Conservation (phyloP, 31 red algal species). For the Asparagopsis taxiformis region DNA sequence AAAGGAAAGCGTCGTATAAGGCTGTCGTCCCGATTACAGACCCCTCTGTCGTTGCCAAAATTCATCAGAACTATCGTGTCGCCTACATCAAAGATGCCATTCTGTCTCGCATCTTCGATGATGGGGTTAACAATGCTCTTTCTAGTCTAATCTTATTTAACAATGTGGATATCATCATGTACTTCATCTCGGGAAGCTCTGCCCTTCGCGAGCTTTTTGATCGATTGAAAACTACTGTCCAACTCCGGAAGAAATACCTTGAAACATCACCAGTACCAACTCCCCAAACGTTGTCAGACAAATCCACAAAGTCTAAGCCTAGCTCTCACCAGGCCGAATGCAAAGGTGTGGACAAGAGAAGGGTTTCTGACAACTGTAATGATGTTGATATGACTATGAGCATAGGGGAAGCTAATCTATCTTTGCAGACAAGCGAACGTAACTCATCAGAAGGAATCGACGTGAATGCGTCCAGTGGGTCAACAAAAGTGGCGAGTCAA, state of each 20-base stretch:
- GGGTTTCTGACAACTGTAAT: neutral
- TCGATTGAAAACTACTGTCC: constrained; percentile 20
- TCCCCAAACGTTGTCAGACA: neutral
- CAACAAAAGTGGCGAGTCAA: neutral
- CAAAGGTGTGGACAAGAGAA: neutral
- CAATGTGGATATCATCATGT: constrained; percentile 70
- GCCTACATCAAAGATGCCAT: constrained; percentile 70
- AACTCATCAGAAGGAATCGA: neutral
- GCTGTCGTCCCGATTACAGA: constrained; percentile 55
- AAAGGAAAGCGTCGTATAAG: constrained; percentile 33
- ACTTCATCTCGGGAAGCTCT: constrained; percentile 44
- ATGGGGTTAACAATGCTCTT: constrained; percentile 23
- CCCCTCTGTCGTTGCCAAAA: constrained; percentile 36
- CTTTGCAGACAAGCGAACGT: neutral
- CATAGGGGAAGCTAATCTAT: neutral
- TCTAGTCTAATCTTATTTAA: constrained; percentile 44
- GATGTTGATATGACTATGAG: neutral
- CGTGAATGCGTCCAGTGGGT: neutral
- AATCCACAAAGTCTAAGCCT: neutral
- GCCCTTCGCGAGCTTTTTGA: constrained; percentile 35
- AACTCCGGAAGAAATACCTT: constrained; percentile 16
- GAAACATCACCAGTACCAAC: constrained; percentile 3
- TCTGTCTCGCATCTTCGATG: constrained; percentile 47
- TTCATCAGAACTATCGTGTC: constrained; percentile 78
- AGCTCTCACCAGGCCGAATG: neutral